Conservation (phyloP, 2,329 filamentous ascomycete species). For the Botrytis fabae region DNA sequence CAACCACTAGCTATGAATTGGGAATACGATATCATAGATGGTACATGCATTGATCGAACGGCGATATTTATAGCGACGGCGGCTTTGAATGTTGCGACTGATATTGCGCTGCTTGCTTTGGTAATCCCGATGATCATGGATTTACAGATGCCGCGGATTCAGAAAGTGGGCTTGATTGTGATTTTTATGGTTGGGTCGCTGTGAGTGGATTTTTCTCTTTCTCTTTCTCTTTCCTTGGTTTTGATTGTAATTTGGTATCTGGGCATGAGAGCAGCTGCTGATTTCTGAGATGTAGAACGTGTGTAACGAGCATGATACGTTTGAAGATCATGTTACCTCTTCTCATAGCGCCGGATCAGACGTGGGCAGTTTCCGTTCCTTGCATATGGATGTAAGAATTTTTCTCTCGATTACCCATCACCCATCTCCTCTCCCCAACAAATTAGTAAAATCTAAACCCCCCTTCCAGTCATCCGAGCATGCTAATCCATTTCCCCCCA, state of each 20-base stretch:
- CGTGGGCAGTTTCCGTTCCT: slow-evolving; percentile 15
- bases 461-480: background rate
- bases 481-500: background rate
- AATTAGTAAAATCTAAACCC: background rate
- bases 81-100: slow-evolving; percentile 7
- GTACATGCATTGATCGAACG: slow-evolving; percentile 6
- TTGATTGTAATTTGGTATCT: background rate
- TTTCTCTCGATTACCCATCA: background rate
- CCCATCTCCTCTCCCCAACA: background rate
- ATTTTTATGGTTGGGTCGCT: slow-evolving; percentile 17
- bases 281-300: background rate
- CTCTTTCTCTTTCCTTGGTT: background rate
- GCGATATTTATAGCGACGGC: slow-evolving; percentile 15
- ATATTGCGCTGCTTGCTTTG: slow-evolving; percentile 5
- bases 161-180: slow-evolving; percentile 20
- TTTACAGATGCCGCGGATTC: slow-evolving; percentile 11
- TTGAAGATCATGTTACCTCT: slow-evolving; percentile 11
- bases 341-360: background rate
- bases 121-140: slow-evolving; percentile 7
- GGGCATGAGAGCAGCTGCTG: background rate
- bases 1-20: slow-evolving; percentile 6
- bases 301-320: slow-evolving; percentile 14
- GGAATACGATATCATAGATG: background rate
- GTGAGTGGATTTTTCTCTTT: background rate
- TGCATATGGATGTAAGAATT: slow-evolving; percentile 13